Conservation (phyloP, 768 basidiomycete genomes). For the Cystobasidium onofrii region DNA sequence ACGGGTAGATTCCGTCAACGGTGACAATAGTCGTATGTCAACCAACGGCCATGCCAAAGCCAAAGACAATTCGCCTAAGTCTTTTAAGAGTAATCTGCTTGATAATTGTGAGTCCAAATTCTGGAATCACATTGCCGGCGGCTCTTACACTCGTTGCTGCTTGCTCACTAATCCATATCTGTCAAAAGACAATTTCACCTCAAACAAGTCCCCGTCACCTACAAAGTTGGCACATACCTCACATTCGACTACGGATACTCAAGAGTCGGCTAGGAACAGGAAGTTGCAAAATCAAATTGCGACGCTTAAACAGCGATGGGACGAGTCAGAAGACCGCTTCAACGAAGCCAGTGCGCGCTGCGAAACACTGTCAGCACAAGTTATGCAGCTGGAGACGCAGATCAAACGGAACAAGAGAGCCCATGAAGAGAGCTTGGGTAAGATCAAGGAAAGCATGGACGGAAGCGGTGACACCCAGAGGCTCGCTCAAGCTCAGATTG, state of each 20-base stretch:
- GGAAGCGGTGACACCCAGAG: neutral
- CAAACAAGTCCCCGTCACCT: neutral
- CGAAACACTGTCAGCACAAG: neutral
- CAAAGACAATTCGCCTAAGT: too few species aligned
- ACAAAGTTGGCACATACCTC: neutral
- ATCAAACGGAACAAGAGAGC: neutral
- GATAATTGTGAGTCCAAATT: too few species aligned
- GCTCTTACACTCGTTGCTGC: too few species aligned
- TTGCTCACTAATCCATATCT: too few species aligned
- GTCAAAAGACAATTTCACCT: neutral
- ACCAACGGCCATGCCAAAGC: too few species aligned
- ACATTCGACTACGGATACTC: neutral
- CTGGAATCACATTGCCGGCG: too few species aligned
- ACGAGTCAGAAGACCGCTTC: slow-evolving; percentile 1
- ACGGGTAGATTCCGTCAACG: too few species aligned
- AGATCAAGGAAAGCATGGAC: neutral
- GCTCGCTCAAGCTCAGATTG: neutral
- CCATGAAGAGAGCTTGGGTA: neutral
- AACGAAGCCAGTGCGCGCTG: neutral
- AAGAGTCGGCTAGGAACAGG: neutral
- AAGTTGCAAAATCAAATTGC: neutral
- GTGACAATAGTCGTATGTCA: too few species aligned
- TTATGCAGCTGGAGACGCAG: neutral
- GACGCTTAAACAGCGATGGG: neutral
- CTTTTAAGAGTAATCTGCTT: too few species aligned